Percentiles rank a stretch among this genome's conserved stretches.
Conservation (phyloP, 2,329 filamentous ascomycete species). For the Pseudopithomyces maydicus region DNA sequence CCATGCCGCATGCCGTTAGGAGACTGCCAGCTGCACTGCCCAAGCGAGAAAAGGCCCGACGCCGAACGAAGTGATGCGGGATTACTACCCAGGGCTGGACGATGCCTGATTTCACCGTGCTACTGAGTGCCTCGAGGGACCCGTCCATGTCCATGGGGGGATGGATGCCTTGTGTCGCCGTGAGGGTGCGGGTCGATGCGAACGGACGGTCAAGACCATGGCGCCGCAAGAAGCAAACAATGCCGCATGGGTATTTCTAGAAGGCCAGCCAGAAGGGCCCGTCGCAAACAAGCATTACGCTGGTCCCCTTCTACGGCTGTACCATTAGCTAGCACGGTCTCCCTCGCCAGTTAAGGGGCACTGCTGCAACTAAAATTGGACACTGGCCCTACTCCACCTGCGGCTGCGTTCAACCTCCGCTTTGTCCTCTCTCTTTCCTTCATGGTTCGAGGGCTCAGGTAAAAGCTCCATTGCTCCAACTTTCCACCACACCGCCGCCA, state of each 20-base stretch:
- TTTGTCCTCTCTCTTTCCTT: neutral
- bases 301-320: neutral
- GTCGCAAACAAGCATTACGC: constrained; percentile 2
- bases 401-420: neutral
- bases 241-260: no score
- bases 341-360: constrained; percentile 1
- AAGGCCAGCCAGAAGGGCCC: neutral
- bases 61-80: neutral
- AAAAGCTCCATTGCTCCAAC: neutral
- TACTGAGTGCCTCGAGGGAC: neutral
- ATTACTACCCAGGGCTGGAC: neutral
- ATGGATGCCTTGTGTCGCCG: no score
- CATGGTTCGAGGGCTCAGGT: neutral
- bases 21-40: neutral
- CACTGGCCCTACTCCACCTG: neutral
- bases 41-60: neutral
- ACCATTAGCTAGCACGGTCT: neutral
- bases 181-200: no score
- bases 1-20: constrained; percentile 1
- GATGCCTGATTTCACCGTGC: neutral
- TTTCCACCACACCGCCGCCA: neutral
- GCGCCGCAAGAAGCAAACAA: no score
- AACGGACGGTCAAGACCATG: no score
- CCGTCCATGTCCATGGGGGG: neutral
- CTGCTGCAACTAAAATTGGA: neutral